Percentiles rank a stretch among this genome's conserved stretches.
These are phyloP conservation scores for Fusarium verticillioides DNA, from an alignment of 2,329 filamentous ascomycete species.

Conservation along the genomic window DNA sequence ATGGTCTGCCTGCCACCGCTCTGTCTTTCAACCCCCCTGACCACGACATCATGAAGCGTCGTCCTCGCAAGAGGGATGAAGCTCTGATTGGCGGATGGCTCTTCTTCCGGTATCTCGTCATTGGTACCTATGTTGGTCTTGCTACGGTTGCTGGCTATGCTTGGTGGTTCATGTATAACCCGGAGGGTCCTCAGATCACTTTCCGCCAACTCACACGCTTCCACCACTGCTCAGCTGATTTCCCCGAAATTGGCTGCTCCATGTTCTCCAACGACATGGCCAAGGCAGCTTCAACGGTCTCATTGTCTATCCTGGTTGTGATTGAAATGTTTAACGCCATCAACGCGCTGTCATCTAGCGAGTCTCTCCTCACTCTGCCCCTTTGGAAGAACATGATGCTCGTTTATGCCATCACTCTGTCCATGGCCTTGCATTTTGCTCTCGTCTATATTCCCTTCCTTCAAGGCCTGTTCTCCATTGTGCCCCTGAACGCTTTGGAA, in stretches of 20 bases:
- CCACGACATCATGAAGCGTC: conserved; percentile 95
- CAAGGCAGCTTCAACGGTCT: conserved; percentile 92
- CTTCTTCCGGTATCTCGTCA: conserved; percentile 97
- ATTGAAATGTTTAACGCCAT: conserved; percentile 99
- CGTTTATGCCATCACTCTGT: conserved; percentile 91
- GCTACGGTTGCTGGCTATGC: conserved; percentile 97
- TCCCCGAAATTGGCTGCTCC: conserved; percentile 88
- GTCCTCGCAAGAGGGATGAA: conserved; percentile 92
- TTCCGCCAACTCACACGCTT: conserved; percentile 93
- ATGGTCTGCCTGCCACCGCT: conserved; percentile 94
- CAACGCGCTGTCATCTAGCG: conserved; percentile 95
- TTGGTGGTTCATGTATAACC: conserved; percentile 99
- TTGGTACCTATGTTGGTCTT: conserved; percentile 92
- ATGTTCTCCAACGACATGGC: conserved; percentile 91
- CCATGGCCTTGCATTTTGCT: conserved; percentile 94
- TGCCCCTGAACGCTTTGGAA: conserved; percentile 85
- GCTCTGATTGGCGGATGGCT: conserved; percentile 93
- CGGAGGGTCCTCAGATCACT: conserved; percentile 86
- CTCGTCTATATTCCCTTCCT: conserved; percentile 92
- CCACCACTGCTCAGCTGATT: conserved; percentile 88
- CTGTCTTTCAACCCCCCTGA: conserved; percentile 99
- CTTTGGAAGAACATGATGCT: conserved; percentile 99
- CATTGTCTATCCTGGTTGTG: conserved; percentile 89
- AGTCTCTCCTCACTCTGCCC: conserved; percentile 91
- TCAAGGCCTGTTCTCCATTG: conserved; percentile 88